Evolutionary conservation across 2,329 filamentous ascomycete species (phyloP).

Genomic region (Aureobasidium sp.): DNA sequence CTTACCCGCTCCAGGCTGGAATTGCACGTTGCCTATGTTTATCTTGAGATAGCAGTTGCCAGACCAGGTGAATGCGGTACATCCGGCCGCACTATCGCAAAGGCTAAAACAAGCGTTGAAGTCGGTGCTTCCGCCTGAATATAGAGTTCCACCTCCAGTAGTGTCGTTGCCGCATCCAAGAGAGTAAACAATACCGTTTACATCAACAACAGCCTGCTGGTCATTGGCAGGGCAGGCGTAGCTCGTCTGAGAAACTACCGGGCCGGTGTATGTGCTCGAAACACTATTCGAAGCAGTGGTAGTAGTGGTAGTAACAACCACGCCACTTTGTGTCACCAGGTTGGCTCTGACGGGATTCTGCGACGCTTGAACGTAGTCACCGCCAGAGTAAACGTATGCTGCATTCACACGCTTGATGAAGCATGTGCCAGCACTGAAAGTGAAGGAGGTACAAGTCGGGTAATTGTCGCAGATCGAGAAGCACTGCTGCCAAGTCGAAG

Average conservation of each 20-base stretch:
- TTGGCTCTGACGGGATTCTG: constrained; percentile 12
- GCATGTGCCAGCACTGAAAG: neutral
- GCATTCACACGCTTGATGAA: neutral
- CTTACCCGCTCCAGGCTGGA: neutral
- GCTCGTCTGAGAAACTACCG: neutral
- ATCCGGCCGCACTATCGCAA: constrained; percentile 18
- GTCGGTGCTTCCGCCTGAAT: too few species aligned
- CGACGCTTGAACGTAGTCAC: constrained; percentile 1
- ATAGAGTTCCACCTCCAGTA: neutral
- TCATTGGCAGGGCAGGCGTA: constrained; percentile 11
- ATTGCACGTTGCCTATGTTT: neutral
- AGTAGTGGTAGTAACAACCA: neutral
- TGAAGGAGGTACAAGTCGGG: constrained; percentile 2
- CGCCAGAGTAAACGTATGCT: neutral
- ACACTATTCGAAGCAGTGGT: neutral
- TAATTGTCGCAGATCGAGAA: neutral
- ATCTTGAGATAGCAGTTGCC: neutral
- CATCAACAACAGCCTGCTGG: neutral
- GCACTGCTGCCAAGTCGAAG: neutral
- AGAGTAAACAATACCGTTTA: neutral
- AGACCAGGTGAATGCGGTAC: neutral
- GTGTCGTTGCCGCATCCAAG: constrained; percentile 7
- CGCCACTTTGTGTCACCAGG: neutral
- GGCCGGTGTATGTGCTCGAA: too few species aligned
- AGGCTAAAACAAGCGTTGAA: constrained; percentile 21